Evolutionary conservation across 805 yeast genomes (phyloP), one percentile per base, ranked within the genome.

Genomic region (Lipomyces kockii): DNA sequence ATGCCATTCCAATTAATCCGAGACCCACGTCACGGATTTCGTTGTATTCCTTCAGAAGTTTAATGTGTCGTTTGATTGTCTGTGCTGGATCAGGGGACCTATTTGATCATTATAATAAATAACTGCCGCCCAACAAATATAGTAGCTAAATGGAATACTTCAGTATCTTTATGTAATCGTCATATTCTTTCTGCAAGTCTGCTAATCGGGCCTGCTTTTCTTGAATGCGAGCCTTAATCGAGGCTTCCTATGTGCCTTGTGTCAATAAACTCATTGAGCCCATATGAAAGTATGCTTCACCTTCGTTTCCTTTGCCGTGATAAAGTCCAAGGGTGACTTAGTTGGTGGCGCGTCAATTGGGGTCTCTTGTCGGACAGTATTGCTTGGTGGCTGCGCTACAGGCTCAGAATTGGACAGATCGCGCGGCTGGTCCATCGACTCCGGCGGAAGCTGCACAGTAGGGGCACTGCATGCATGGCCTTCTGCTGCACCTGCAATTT

Each of bases 21-120:
- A 87, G 73, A 0, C 91, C 90, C 1, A 83, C 80, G 73, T 89
- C 92, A 72, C 85, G 83, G 29, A 89, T 76, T 67, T 87, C 91
- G 72, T 89, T 87, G 76, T 88, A 89, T 63, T 80, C 77, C 68
- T 86, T 85, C 52, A 89, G 76, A 61, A 81, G 80, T 34, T 76
- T 74, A 29, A 89, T 86, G 70, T 89, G 91, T 34, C 75, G 73
- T 54, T 81, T 79, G n/a, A 84, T 83, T 0, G 87, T 78, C 0
- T 74, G 76, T 53, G 81, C 83, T 0, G 87, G 84, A 63, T 81
- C 80, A 22, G 66, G 66, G 22, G 52, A 29, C 56, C 72, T 69
- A 22, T 29, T n/a, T 25, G n/a, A 12, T 14, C 9, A n/a, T 43
- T 43, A 14, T 37, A 17, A n/a, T 43, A 43, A 43, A n/a, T 43